phyloP scores from a whole-genome alignment of 495 filamentous ascomycete species.

The Xylaria nigripes region DNA sequence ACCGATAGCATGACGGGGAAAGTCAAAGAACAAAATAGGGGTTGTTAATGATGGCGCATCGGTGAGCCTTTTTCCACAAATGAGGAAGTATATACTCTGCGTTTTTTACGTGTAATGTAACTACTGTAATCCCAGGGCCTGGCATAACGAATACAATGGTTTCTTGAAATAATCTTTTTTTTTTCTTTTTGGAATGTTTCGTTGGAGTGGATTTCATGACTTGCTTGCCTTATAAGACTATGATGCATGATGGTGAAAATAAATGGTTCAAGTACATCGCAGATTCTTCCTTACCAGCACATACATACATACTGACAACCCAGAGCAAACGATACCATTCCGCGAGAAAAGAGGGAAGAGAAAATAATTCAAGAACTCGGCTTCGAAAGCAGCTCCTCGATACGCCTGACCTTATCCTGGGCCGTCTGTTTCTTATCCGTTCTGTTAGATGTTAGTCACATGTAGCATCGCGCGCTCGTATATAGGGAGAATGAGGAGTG shows the following conservation, averaged over 20 bases:
- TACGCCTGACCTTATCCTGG: conserved; percentile 38
- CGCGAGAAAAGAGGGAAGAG: no score
- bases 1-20: neutral
- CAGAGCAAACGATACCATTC: neutral
- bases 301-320: neutral
- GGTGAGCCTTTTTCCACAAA: neutral
- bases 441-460: conserved; percentile 17
- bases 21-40: neutral
- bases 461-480: no score
- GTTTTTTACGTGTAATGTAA: neutral
- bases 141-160: conserved; percentile 2
- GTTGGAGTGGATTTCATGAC: no score
- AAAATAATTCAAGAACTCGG: conserved; percentile 1
- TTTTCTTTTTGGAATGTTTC: no score
- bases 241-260: no score
- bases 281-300: no score
- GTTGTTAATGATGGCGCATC: neutral
- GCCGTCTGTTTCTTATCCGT: conserved; percentile 44
- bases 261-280: no score
- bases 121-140: neutral
- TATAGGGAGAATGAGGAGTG: neutral
- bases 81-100: conserved; percentile 6
- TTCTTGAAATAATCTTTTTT: neutral
- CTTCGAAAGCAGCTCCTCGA: conserved; percentile 33
- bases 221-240: no score